These are phyloP conservation scores for Trypethelium eluteriae DNA, from an alignment of 495 filamentous ascomycete genomes.

Conservation along the genomic window DNA sequence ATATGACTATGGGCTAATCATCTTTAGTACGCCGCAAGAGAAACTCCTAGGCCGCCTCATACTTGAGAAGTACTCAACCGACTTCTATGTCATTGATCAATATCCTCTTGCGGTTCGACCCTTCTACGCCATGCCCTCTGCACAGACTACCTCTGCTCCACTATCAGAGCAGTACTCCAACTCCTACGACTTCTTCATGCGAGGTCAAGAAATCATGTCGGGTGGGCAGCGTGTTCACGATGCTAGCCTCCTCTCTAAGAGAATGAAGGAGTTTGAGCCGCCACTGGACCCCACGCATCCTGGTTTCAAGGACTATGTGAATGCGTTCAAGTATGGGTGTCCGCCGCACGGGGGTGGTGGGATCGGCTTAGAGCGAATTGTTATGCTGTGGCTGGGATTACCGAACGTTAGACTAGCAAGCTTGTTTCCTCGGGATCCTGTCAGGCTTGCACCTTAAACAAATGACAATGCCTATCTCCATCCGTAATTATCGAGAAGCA, in stretches of 20 bases:
- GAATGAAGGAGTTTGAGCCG: conserved; percentile 60
- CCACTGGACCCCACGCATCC: conserved; percentile 59
- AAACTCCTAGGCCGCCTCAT: conserved; percentile 83
- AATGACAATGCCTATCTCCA: neutral
- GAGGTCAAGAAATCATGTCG: conserved; percentile 81
- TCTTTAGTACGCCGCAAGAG: conserved; percentile 62
- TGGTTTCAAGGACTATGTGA: conserved; percentile 77
- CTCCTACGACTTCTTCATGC: conserved; percentile 91
- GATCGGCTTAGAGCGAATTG: conserved; percentile 79
- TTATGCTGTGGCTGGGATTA: conserved; percentile 79
- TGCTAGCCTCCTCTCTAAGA: conserved; percentile 57
- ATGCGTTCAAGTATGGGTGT: conserved; percentile 70
- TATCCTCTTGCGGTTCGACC: conserved; percentile 79
- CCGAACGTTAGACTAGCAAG: conserved; percentile 72
- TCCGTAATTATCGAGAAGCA: neutral
- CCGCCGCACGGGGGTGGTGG: conserved; percentile 81
- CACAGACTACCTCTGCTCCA: conserved; percentile 45
- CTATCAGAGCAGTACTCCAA: conserved; percentile 65
- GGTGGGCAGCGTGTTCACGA: conserved; percentile 82
- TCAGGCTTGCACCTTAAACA: conserved; percentile 61
- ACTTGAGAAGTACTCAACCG: conserved; percentile 73
- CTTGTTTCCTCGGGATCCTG: conserved; percentile 78
- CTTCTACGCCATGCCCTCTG: conserved; percentile 82
- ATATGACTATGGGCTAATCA: conserved; percentile 26
- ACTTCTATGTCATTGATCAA: conserved; percentile 90